Percentiles rank a stretch among this genome's conserved stretches.
phyloP scores from a whole-genome alignment of 345 rosid species.

The Orychophragmus violaceus region DNA sequence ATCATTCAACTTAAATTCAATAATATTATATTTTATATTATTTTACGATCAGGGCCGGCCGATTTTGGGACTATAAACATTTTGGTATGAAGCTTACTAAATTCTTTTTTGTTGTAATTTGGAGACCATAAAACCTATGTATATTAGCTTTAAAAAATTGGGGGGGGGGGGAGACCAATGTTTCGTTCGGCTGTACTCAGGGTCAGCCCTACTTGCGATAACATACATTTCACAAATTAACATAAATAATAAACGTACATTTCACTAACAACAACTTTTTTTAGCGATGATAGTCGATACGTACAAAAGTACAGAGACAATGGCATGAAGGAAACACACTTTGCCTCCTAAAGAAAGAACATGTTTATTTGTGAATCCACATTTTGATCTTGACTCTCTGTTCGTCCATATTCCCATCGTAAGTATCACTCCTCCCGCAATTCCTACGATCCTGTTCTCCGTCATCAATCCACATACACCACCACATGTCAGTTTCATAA shows the following conservation, averaged over 20 bases:
- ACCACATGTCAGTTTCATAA: not conserved
- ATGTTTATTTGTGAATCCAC: slow-evolving; percentile 13
- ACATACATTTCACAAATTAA: not conserved
- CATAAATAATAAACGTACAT: not conserved
- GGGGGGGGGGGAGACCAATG: too few species aligned
- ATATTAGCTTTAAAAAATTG: too few species aligned
- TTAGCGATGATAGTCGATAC: not conserved
- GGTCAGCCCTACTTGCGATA: too few species aligned
- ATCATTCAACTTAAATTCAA: too few species aligned
- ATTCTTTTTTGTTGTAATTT: too few species aligned
- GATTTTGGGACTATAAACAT: too few species aligned
- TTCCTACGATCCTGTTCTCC: not conserved
- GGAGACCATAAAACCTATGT: too few species aligned
- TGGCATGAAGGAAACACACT: slow-evolving; percentile 16
- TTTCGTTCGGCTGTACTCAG: too few species aligned
- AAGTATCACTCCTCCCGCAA: not conserved
- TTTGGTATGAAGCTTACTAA: too few species aligned
- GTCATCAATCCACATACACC: not conserved
- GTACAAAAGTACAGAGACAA: not conserved
- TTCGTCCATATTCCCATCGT: slow-evolving; percentile 18
- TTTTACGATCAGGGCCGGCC: too few species aligned
- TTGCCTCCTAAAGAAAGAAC: not conserved
- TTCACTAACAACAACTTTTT: not conserved
- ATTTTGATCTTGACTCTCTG: slow-evolving; percentile 16
- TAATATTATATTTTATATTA: too few species aligned